Conservation (phyloP, 2,329 filamentous ascomycete genomes). For the Sclerotinia nivalis region DNA sequence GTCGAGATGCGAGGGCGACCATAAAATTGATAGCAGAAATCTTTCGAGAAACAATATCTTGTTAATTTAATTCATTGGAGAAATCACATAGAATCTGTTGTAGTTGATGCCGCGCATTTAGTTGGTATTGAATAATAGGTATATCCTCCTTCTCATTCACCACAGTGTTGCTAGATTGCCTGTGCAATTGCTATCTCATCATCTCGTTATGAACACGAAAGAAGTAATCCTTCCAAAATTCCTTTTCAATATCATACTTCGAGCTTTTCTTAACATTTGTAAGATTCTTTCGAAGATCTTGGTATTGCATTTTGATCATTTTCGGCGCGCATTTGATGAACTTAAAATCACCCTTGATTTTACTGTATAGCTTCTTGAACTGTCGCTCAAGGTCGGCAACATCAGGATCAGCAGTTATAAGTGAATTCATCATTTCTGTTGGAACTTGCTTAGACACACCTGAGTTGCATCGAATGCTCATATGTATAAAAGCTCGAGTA, state of each 20-base stretch:
- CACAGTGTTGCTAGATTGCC: slow-evolving; percentile 13
- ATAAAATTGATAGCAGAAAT: slow-evolving; percentile 24
- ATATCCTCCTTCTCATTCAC: slow-evolving; percentile 20
- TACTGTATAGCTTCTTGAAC: slow-evolving; percentile 22
- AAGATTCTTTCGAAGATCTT: slow-evolving; percentile 26
- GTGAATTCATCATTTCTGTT: slow-evolving; percentile 23
- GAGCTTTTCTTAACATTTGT: slow-evolving; percentile 27
- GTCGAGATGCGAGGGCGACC: slow-evolving; percentile 14
- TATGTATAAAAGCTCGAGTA: slow-evolving; percentile 29
- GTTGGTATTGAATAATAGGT: slow-evolving; percentile 29
- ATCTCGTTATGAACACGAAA: too few relatives aligned
- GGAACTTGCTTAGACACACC: slow-evolving; percentile 26
- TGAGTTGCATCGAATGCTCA: slow-evolving; percentile 30
- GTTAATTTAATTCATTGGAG: slow-evolving; percentile 26
- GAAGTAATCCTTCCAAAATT: slow-evolving; percentile 28
- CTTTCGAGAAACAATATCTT: slow-evolving; percentile 27
- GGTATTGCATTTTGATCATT: slow-evolving; percentile 19
- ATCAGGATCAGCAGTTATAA: slow-evolving; percentile 20
- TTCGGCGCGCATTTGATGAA: slow-evolving; percentile 28
- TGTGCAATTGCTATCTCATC: slow-evolving; percentile 31
- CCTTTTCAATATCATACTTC: slow-evolving; percentile 21
- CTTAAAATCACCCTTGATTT: slow-evolving; percentile 25
- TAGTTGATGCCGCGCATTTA: slow-evolving; percentile 28
- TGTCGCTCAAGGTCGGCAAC: slow-evolving; percentile 26
- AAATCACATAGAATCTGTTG: slow-evolving; percentile 30